Evolutionary conservation across 345 rosid species (phyloP).

Genomic region (Eucalyptus cloeziana): DNA sequence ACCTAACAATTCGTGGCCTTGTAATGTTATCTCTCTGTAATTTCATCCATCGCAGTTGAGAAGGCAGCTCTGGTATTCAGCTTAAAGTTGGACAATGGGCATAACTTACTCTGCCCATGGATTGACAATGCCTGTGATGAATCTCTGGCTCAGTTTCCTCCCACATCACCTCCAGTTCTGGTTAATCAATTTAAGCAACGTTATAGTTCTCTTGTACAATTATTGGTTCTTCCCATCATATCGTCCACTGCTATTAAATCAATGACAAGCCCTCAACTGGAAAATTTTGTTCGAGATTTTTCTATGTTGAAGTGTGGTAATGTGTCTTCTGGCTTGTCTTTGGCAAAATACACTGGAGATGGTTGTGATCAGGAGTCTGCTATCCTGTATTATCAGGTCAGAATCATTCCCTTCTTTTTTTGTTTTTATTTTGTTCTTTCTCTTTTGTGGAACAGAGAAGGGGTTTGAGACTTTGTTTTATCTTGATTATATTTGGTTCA

Average conservation of each 20-base stretch:
- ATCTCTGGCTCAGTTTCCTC: slow-evolving; percentile 82
- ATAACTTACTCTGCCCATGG: slow-evolving; percentile 82
- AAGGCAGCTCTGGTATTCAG: slow-evolving; percentile 84
- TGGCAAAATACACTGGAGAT: slow-evolving; percentile 17
- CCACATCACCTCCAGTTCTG: slow-evolving; percentile 47
- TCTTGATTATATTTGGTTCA: neutral
- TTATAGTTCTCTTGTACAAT: slow-evolving; percentile 37
- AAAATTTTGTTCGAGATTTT: slow-evolving; percentile 53
- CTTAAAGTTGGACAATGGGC: slow-evolving; percentile 83
- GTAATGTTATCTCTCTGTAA: neutral
- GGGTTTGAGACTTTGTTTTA: neutral
- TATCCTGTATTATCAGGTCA: slow-evolving; percentile 64
- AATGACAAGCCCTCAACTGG: slow-evolving; percentile 54
- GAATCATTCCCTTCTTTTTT: neutral
- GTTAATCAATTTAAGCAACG: slow-evolving; percentile 56
- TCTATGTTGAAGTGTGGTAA: slow-evolving; percentile 15
- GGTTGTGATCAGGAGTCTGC: slow-evolving; percentile 23
- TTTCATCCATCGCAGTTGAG: slow-evolving; percentile 48
- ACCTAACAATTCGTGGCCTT: neutral
- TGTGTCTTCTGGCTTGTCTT: slow-evolving; percentile 8
- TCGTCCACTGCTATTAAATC: slow-evolving; percentile 57
- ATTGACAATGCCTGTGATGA: slow-evolving; percentile 71
- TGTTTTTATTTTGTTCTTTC: neutral
- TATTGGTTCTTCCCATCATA: slow-evolving; percentile 60
- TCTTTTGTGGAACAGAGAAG: neutral